Percentiles rank a stretch among this genome's conserved stretches.
Evolutionary conservation across 768 basidiomycete species (phyloP).

Genomic region (Termitomyces titanicus): DNA sequence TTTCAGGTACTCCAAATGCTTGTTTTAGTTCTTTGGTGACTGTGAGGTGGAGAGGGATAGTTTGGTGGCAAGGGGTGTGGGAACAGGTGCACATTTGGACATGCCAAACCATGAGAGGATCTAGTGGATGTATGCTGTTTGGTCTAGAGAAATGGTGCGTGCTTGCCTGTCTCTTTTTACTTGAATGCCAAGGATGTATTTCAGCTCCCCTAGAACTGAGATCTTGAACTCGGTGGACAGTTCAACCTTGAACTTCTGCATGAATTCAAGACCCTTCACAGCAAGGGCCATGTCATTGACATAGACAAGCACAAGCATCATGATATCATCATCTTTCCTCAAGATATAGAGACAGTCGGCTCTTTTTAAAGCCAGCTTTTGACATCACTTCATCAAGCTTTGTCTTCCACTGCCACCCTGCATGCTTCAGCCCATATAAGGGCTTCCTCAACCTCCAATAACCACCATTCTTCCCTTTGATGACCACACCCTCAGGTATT

Average conservation of each 20-base stretch:
- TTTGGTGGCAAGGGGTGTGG: not conserved
- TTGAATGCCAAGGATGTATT: too few species aligned
- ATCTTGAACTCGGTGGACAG: not conserved
- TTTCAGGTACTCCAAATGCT: too few species aligned
- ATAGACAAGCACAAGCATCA: not conserved
- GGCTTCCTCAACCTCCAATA: not conserved
- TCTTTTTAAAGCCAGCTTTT: not conserved
- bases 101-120: not conserved
- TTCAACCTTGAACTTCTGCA: slow-evolving; percentile 2
- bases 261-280: not conserved
- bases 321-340: not conserved
- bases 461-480: not conserved
- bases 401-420: too few species aligned
- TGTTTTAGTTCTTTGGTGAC: too few species aligned
- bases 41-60: too few species aligned
- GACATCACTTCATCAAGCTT: too few species aligned
- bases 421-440: not conserved
- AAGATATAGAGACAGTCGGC: slow-evolving; percentile 4
- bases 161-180: too few species aligned
- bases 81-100: not conserved
- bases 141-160: too few species aligned
- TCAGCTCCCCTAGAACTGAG: not conserved
- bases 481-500: too few species aligned
- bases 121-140: not conserved
- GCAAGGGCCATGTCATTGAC: too few species aligned